Evolutionary conservation across 352 stramenopile species (phyloP).

Genomic region (Blastocystis sp.): DNA sequence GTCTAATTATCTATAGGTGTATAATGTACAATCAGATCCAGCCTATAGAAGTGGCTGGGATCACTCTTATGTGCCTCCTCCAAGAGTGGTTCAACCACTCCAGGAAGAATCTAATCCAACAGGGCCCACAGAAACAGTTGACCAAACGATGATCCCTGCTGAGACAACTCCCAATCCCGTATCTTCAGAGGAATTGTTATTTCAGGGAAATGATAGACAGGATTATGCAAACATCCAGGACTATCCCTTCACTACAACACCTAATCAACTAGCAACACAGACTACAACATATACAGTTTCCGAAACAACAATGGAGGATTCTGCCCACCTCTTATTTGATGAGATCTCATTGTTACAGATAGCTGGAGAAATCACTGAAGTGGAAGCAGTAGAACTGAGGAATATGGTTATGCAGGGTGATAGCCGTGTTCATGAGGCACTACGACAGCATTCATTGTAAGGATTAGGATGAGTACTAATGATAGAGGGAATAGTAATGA

Average conservation of each 20-base stretch:
- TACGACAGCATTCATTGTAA: constrained; percentile 25
- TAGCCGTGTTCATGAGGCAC: not conserved
- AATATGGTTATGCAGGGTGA: constrained; percentile 7
- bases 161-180: too few relatives aligned
- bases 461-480: not conserved
- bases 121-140: not conserved
- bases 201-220: too few relatives aligned
- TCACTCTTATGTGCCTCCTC: constrained; percentile 13
- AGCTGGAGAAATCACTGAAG: constrained; percentile 39
- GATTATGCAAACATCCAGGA: too few relatives aligned
- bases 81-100: not conserved
- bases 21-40: not conserved
- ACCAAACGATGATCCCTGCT: too few relatives aligned
- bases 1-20: not conserved
- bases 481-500: not conserved
- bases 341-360: not conserved
- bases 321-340: not conserved
- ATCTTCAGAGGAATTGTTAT: too few relatives aligned
- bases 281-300: not conserved
- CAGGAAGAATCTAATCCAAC: not conserved
- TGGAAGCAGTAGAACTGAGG: not conserved
- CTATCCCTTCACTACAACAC: too few relatives aligned
- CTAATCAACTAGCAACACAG: not conserved
- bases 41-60: constrained; percentile 19
- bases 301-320: not conserved